Percentiles rank a stretch among this genome's conserved stretches.
Evolutionary conservation across 2,329 filamentous ascomycete species (phyloP).

Genomic region (Phaeosphaeriaceae sp.): DNA sequence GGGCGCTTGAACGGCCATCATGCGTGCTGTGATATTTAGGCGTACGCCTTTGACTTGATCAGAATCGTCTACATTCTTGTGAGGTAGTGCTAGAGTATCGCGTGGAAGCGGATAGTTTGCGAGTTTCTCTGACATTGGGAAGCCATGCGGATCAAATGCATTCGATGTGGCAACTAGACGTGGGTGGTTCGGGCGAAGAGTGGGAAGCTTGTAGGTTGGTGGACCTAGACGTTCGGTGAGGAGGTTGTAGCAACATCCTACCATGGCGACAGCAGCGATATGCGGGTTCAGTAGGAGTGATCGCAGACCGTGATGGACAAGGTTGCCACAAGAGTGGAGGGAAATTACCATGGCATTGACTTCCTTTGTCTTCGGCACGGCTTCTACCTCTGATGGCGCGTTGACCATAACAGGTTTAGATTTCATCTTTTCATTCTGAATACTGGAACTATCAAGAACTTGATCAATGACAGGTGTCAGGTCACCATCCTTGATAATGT

Average conservation of each 20-base stretch:
- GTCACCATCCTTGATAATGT: slow-evolving; percentile 75
- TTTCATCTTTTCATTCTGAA: slow-evolving; percentile 34
- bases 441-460: slow-evolving; percentile 57
- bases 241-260: slow-evolving; percentile 98
- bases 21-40: slow-evolving; percentile 93
- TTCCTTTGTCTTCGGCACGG: slow-evolving; percentile 38
- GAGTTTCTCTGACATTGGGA: slow-evolving; percentile 84
- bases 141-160: slow-evolving; percentile 85
- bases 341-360: slow-evolving; percentile 81
- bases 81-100: slow-evolving; percentile 8
- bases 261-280: slow-evolving; percentile 89
- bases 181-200: slow-evolving; percentile 74
- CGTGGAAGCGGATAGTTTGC: slow-evolving; percentile 53
- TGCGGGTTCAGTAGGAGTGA: slow-evolving; percentile 83
- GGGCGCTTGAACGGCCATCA: slow-evolving; percentile 98
- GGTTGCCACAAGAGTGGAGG: slow-evolving; percentile 95
- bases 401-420: slow-evolving; percentile 24
- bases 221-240: slow-evolving; percentile 88
- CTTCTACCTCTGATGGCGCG: slow-evolving; percentile 32
- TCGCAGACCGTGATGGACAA: slow-evolving; percentile 92
- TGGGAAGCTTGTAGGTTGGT: slow-evolving; percentile 83
- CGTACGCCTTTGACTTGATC: slow-evolving; percentile 64
- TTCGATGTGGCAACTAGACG: slow-evolving; percentile 72
- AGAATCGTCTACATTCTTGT: slow-evolving; percentile 11
- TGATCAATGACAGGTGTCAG: slow-evolving; percentile 70